Evolutionary conservation across 2,329 filamentous ascomycete species (phyloP), one percentile per base, ranked within the genome.

Genomic region (Monosporascus sp.): DNA sequence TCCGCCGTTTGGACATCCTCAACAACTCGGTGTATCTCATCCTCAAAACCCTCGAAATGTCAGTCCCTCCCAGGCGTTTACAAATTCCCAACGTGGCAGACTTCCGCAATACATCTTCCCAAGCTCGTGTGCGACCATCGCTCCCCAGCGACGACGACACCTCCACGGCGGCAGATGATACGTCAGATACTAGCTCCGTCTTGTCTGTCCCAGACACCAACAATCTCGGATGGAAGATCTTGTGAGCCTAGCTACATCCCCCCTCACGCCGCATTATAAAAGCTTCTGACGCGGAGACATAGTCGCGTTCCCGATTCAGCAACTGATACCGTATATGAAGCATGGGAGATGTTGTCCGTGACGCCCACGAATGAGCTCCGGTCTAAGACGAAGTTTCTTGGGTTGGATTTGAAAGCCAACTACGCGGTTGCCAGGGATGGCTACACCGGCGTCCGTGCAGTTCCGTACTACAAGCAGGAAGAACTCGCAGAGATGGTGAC

Each of bases 381-480:
- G 6, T 51, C 20, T 5, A 38, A 25, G 37, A 58, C 39, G 17
- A 38, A 48, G 11, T 39, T 61, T 6, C 25, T 58, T 5, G 57
- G 59, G 20, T 9, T 61, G 5, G 48, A 51, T 5, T 5, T 61
- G 3, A 9, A 36, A 11, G 48, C 52, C 14, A 54, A 34, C 7
- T 54, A 54, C 24, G 51, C 46, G 20, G 41, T 53, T 2, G 36
- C 48, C 5, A 52, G 51, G 31, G 56, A 60, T 27, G 54, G 52
- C 1, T 60, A 60, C 50, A 54, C 55, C 2, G 57, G 57, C 5
- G 55, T 61, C 15, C 54, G 59, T 8, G 50, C 59, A 2, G 51
- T 56, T 15, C 55, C 57, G 7, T 54, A 51, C 5, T 58, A 55
- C 24, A 48, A 57, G 3, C 59, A 61, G 27, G 42, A 17, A 9